phyloP scores from a whole-genome alignment of 495 filamentous ascomycete genomes.

The Aspergillus egyptiacus region DNA sequence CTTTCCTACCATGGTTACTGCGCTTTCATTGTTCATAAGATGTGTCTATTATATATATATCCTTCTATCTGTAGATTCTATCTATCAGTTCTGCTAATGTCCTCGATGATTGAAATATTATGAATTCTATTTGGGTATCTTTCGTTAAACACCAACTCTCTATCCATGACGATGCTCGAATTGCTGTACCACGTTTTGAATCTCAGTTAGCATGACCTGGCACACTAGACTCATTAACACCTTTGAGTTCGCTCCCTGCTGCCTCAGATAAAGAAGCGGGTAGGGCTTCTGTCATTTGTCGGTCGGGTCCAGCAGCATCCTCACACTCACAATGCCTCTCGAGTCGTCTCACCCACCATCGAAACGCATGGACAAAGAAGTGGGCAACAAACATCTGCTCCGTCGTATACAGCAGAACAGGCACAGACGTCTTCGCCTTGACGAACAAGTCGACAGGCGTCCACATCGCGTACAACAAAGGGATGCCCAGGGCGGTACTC shows the following conservation, averaged over 20 bases:
- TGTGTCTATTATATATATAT: constrained; percentile 14
- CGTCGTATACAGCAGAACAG: constrained; percentile 50
- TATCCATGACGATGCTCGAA: neutral
- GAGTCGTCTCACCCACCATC: constrained; percentile 30
- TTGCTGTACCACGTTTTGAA: neutral
- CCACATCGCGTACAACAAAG: constrained; percentile 51
- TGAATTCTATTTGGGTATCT: constrained; percentile 1
- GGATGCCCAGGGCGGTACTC: constrained; percentile 50
- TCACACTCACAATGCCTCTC: constrained; percentile 13
- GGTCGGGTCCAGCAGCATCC: constrained; percentile 1
- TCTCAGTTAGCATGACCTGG: constrained; percentile 1
- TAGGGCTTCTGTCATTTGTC: neutral
- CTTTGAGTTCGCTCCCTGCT: neutral
- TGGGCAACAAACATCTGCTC: constrained; percentile 53
- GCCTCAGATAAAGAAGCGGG: neutral
- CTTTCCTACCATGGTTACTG: neutral
- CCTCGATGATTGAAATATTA: neutral
- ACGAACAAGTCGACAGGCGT: constrained; percentile 41
- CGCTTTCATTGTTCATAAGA: constrained; percentile 9
- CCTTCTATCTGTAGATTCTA: constrained; percentile 15
- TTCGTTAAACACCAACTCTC: neutral
- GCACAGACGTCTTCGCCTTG: constrained; percentile 48
- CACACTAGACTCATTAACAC: neutral
- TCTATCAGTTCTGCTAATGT: neutral
- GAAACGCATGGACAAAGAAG: constrained; percentile 48